Base-by-base conservation (phyloP, 306 rosid species). In the Pyrus bretschneideri region DNA sequence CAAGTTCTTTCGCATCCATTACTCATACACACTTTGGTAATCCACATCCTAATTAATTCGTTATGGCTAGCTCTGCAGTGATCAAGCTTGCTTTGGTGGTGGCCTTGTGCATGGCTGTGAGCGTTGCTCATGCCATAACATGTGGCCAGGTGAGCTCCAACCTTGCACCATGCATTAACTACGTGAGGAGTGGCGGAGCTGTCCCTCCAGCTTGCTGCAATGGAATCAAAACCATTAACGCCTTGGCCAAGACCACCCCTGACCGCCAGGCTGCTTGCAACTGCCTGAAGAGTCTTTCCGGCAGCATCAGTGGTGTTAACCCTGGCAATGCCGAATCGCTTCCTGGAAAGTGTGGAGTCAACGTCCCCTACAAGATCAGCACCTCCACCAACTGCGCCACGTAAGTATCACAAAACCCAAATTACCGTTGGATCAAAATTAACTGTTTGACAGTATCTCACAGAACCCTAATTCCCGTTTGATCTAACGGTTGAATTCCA, bases 281-380 rank as follows among this genome's bases (percentile, higher is more conserved):
- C 12, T 93, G 97, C 83, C 65, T 93, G 74, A 79, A 88, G 22
- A 29, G 22, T 0, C 52, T 79, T 2, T 23, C 85, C 3, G 5
- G 17, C 3, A 2, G 11, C 0, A 0, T 80, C 29, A 14, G n/a
- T 0, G 69, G 80, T 13, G 10, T 88, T n/a, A 78, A 82, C 15
- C 0, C 10, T 14, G 2, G 0, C 12, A 35, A 33, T 5, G 88
- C 82, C 0, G 78, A 61, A 3, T 2, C 75, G 13, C 90, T 85
- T 42, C 95, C 93, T 0, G 64, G 22, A 17, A 79, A 64, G 42
- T 89, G 93, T 6, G 84, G 89, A 6, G 84, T 91, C 33, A 70
- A 30, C 54, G 33, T 89, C 76, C 92, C 89, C 71, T 91, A 83
- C 84, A 60, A 74, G 82, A 89, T 91, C 76, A 87, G 89, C 86